phyloP scores from a whole-genome alignment of 495 filamentous ascomycete species.

The Penicillium paradoxum region DNA sequence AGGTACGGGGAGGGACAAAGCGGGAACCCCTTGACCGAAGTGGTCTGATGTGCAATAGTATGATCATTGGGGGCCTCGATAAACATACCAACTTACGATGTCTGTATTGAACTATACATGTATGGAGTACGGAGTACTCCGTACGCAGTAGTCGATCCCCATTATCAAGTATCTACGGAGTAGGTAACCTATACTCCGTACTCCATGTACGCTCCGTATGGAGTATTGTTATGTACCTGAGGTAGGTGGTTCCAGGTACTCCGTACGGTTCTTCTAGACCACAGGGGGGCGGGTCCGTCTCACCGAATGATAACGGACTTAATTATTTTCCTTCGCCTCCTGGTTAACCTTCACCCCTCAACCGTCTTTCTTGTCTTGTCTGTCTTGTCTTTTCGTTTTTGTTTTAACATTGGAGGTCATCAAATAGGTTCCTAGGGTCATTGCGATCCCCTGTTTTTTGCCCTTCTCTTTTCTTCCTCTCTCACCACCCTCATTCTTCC shows the following conservation, averaged over 20 bases:
- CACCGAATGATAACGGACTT: slow-evolving; percentile 26
- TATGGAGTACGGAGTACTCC: too few relatives aligned
- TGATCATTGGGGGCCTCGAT: too few relatives aligned
- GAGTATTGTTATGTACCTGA: too few relatives aligned
- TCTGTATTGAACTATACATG: too few relatives aligned
- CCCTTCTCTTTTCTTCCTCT: neutral
- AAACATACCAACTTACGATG: too few relatives aligned
- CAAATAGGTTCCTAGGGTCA: neutral
- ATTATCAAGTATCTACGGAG: too few relatives aligned
- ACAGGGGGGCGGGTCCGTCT: slow-evolving; percentile 15
- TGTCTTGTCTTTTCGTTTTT: slow-evolving; percentile 1
- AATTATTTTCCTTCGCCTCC: slow-evolving; percentile 20
- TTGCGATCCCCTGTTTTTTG: neutral
- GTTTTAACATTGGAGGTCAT: neutral
- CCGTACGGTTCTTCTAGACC: too few relatives aligned
- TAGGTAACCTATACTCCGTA: too few relatives aligned
- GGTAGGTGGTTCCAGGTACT: too few relatives aligned
- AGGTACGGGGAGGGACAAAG: neutral
- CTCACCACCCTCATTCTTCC: neutral
- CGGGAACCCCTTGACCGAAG: slow-evolving; percentile 13
- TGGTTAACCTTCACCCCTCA: slow-evolving; percentile 11
- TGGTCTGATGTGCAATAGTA: slow-evolving; percentile 15
- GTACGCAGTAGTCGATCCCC: too few relatives aligned
- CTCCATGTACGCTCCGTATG: too few relatives aligned
- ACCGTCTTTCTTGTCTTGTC: slow-evolving; percentile 11